phyloP scores from a whole-genome alignment of 768 basidiomycete species.

The Tricholomella constricta region DNA sequence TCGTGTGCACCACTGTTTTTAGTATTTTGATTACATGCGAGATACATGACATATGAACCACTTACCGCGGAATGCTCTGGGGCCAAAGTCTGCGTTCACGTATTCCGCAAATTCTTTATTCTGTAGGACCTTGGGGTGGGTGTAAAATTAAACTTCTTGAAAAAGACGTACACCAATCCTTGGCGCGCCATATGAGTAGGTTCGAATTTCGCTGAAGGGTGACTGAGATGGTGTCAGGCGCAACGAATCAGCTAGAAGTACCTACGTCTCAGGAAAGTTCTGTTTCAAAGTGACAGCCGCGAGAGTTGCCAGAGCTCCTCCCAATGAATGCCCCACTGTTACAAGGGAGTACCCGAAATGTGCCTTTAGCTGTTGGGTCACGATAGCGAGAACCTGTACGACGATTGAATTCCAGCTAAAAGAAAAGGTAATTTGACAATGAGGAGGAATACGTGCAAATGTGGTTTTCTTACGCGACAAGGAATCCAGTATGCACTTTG shows the following conservation, averaged over 20 bases:
- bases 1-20: slow-evolving; percentile 50
- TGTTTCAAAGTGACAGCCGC: slow-evolving; percentile 46
- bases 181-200: slow-evolving; percentile 55
- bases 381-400: slow-evolving; percentile 36
- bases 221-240: not conserved
- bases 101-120: slow-evolving; percentile 48
- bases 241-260: not conserved
- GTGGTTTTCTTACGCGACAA: slow-evolving; percentile 40
- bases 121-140: slow-evolving; percentile 23
- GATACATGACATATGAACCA: too few relatives aligned
- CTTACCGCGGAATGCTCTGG: slow-evolving; percentile 45
- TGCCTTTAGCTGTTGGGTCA: slow-evolving; percentile 35
- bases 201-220: slow-evolving; percentile 34
- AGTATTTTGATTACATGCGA: too few relatives aligned
- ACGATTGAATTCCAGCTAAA: slow-evolving; percentile 54
- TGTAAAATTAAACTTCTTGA: not conserved
- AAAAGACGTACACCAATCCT: slow-evolving; percentile 42
- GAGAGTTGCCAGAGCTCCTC: slow-evolving; percentile 52
- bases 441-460: not conserved
- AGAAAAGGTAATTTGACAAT: not conserved
- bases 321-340: slow-evolving; percentile 55
- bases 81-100: slow-evolving; percentile 43
- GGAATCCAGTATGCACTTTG: slow-evolving; percentile 51
- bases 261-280: slow-evolving; percentile 40
- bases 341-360: slow-evolving; percentile 43